Evolutionary conservation across 768 basidiomycete species (phyloP).

Genomic region (Amanita jacksonii): DNA sequence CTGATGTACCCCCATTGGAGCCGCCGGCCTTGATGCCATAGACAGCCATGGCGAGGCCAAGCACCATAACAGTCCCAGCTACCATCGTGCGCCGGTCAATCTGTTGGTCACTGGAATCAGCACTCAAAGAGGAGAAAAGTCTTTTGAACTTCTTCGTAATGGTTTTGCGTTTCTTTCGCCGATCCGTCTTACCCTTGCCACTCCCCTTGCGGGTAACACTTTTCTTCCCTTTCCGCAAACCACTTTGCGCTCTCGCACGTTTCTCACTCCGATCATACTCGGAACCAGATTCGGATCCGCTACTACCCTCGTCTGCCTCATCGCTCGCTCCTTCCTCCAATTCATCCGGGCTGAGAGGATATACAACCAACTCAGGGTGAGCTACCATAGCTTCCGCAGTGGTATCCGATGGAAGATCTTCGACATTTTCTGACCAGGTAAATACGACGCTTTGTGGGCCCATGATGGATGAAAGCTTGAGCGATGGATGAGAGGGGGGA

Average conservation of each 20-base stretch:
- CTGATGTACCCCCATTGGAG: background rate
- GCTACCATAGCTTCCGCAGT: conserved; percentile 54
- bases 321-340: conserved; percentile 17
- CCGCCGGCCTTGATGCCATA: conserved; percentile 31
- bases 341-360: conserved; percentile 33
- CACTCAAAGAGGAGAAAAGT: background rate
- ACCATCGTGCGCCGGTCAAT: conserved; percentile 37
- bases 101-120: conserved; percentile 1
- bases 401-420: conserved; percentile 37
- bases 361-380: conserved; percentile 46
- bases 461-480: conserved; percentile 52
- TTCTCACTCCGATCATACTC: background rate
- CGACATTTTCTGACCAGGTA: conserved; percentile 54
- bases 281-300: background rate
- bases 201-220: background rate
- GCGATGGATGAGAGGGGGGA: conserved; percentile 49
- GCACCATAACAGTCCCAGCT: conserved; percentile 56
- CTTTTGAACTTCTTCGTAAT: conserved; percentile 2
- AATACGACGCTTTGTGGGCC: conserved; percentile 69
- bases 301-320: conserved; percentile 12
- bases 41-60: conserved; percentile 62
- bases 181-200: background rate
- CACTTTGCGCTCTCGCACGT: conserved; percentile 8
- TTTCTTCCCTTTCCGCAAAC: conserved; percentile 9
- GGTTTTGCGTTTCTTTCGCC: conserved; percentile 13